phyloP scores from a whole-genome alignment of 352 stramenopile genomes.

The Phytopythium litorale region DNA sequence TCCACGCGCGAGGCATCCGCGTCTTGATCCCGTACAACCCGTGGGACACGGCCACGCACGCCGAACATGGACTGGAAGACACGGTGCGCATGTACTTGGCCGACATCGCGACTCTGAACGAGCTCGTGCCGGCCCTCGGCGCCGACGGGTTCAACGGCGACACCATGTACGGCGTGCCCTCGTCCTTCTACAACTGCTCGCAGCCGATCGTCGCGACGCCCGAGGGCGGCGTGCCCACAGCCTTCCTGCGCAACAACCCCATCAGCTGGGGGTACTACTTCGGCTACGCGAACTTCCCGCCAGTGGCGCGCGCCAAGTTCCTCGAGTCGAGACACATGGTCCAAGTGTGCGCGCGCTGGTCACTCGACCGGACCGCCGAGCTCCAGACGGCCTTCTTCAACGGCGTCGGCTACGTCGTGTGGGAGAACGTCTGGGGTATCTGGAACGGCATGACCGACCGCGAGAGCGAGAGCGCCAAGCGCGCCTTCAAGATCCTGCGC shows the following conservation, averaged over 20 bases:
- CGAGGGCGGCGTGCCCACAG: conserved; percentile 64
- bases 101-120: conserved; percentile 53
- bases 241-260: conserved; percentile 58
- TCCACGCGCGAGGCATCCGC: conserved; percentile 51
- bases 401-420: conserved; percentile 80
- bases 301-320: conserved; percentile 71
- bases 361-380: conserved; percentile 57
- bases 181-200: conserved; percentile 77
- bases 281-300: conserved; percentile 61
- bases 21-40: conserved; percentile 85
- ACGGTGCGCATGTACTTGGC: conserved; percentile 67
- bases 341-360: conserved; percentile 80
- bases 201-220: conserved; percentile 48
- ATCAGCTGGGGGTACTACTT: conserved; percentile 84
- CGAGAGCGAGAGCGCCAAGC: conserved; percentile 58
- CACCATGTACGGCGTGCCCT: conserved; percentile 85
- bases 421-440: conserved; percentile 89
- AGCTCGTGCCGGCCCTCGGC: conserved; percentile 30
- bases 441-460: conserved; percentile 78
- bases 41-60: conserved; percentile 72
- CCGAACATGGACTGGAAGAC: conserved; percentile 46
- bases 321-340: conserved; percentile 81
- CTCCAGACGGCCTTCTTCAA: conserved; percentile 82
- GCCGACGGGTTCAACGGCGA: conserved; percentile 86
- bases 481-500: conserved; percentile 62